Percentiles rank a stretch among this genome's conserved stretches.
These are phyloP conservation scores for Globisporangium echinulatum DNA, from an alignment of 352 stramenopile genomes.

Conservation along the genomic window DNA sequence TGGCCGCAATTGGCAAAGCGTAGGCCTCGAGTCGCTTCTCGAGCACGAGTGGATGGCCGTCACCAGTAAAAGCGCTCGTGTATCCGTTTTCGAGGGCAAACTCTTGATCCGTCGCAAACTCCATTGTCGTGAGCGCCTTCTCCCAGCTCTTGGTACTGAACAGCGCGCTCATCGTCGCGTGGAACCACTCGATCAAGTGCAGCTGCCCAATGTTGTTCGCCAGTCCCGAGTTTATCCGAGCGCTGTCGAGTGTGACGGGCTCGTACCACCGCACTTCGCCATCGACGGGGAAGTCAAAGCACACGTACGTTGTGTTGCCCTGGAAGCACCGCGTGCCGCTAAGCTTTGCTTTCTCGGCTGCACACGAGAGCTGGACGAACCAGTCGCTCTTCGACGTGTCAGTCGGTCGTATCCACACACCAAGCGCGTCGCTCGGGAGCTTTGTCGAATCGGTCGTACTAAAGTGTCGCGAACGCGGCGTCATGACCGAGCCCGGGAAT, in stretches of 20 bases:
- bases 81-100: conserved; percentile 18
- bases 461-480: conserved; percentile 18
- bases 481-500: conserved; percentile 23
- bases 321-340: conserved; percentile 22
- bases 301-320: conserved; percentile 16
- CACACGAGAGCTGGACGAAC: conserved; percentile 21
- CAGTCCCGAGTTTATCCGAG: conserved; percentile 15
- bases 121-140: conserved; percentile 18
- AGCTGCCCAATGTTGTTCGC: conserved; percentile 23
- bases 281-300: conserved; percentile 21
- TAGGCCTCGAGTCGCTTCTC: conserved; percentile 10
- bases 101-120: conserved; percentile 11
- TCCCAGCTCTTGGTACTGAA: conserved; percentile 27
- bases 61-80: conserved; percentile 14
- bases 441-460: neutral
- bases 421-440: conserved; percentile 16
- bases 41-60: conserved; percentile 17
- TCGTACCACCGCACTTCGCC: conserved; percentile 17
- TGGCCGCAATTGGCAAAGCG: conserved; percentile 6
- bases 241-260: conserved; percentile 9
- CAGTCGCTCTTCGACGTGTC: conserved; percentile 15
- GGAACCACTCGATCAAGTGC: conserved; percentile 23
- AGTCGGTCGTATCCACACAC: conserved; percentile 21
- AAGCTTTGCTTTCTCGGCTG: conserved; percentile 12
- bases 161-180: conserved; percentile 18